Conservation (phyloP, 2,329 filamentous ascomycete species). For the Neocucurbitaria cava region DNA sequence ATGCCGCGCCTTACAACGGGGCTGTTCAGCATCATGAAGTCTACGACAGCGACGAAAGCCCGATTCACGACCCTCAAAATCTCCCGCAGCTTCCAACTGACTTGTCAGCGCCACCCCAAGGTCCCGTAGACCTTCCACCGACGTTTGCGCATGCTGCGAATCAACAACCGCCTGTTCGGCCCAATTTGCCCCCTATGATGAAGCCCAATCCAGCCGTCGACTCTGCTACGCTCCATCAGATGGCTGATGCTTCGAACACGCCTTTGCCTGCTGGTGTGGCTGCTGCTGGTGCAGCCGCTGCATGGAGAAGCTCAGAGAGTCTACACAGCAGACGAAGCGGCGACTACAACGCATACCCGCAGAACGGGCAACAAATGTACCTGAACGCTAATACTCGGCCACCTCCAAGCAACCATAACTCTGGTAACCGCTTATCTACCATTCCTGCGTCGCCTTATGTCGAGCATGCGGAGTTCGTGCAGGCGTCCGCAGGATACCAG, state of each 20-base stretch:
- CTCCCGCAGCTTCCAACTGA: slow-evolving; percentile 46
- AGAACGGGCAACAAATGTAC: slow-evolving; percentile 29
- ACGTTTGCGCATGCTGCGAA: slow-evolving; percentile 79
- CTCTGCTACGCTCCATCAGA: slow-evolving; percentile 77
- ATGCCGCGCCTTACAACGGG: slow-evolving; percentile 23
- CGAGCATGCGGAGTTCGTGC: slow-evolving; percentile 47
- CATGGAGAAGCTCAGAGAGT: slow-evolving; percentile 48
- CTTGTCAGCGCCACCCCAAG: slow-evolving; percentile 61
- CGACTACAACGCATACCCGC: slow-evolving; percentile 33
- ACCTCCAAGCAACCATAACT: slow-evolving; percentile 62
- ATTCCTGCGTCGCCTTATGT: slow-evolving; percentile 56
- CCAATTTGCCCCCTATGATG: slow-evolving; percentile 76
- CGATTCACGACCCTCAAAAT: slow-evolving; percentile 33
- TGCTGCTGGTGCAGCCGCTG: slow-evolving; percentile 49
- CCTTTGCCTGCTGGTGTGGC: slow-evolving; percentile 46
- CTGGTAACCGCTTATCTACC: slow-evolving; percentile 51
- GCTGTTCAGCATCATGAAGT: slow-evolving; percentile 31
- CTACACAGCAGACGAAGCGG: slow-evolving; percentile 40
- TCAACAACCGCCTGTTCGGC: slow-evolving; percentile 71
- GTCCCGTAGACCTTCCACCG: slow-evolving; percentile 79
- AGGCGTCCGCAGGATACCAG: slow-evolving; percentile 38
- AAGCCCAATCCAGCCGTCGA: slow-evolving; percentile 86
- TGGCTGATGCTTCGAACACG: slow-evolving; percentile 72
- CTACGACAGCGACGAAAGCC: slow-evolving; percentile 40
- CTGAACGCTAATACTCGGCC: slow-evolving; percentile 57